Evolutionary conservation across 257 asterid species (phyloP).

Genomic region (Craterostigma plantagineum): DNA sequence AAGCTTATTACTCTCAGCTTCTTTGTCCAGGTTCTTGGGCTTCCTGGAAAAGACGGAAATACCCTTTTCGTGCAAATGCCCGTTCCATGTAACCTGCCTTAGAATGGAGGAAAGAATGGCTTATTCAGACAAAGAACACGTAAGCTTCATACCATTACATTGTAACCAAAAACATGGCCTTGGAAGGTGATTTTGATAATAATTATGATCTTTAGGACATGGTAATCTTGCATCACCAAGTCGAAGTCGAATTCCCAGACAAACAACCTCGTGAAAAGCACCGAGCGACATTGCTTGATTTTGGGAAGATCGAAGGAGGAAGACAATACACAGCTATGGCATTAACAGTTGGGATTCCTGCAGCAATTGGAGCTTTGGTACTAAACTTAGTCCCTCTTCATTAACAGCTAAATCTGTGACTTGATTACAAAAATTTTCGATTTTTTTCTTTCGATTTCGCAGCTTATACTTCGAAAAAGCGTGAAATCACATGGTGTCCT

Average conservation of each 20-base stretch:
- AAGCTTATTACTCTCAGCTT: not conserved
- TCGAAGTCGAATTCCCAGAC: conserved; percentile 60
- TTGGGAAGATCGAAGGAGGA: conserved; percentile 39
- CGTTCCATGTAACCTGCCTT: conserved; percentile 59
- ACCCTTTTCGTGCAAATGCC: conserved; percentile 40
- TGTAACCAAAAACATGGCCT: too few species aligned
- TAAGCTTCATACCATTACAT: conserved; percentile 10
- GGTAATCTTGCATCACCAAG: conserved; percentile 88
- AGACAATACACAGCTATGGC: conserved; percentile 71
- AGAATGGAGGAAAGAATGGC: conserved; percentile 73
- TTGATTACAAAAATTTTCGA: not conserved
- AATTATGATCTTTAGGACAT: conserved; percentile 36
- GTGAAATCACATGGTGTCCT: conserved; percentile 47
- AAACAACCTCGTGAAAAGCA: conserved; percentile 40
- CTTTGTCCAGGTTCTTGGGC: conserved; percentile 40
- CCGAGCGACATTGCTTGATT: conserved; percentile 59
- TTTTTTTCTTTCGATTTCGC: too few species aligned
- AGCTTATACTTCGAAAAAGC: conserved; percentile 57
- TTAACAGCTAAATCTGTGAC: not conserved
- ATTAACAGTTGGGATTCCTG: conserved; percentile 85
- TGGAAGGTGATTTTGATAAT: conserved; percentile 1
- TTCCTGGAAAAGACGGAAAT: conserved; percentile 51
- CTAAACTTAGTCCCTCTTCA: conserved; percentile 5
- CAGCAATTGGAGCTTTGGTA: conserved; percentile 94
- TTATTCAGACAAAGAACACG: conserved; percentile 57